phyloP scores from a whole-genome alignment of 768 basidiomycete species.

The Roridomyces roridus region DNA sequence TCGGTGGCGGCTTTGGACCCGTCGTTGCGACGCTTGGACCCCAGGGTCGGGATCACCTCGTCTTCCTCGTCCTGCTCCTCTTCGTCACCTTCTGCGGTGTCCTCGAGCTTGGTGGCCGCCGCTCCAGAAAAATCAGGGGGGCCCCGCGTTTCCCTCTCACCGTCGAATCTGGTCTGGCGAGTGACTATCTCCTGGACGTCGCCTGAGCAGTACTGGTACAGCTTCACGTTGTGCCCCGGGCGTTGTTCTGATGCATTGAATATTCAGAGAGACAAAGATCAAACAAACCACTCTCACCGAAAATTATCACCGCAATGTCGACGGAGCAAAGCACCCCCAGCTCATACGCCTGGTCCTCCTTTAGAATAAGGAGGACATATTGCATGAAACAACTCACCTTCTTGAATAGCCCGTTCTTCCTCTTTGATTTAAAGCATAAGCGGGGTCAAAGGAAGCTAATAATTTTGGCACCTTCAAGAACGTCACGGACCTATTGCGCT shows the following conservation, averaged over 20 bases:
- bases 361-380: too few species aligned
- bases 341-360: too few species aligned
- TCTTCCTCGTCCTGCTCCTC: slow-evolving; percentile 39
- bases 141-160: slow-evolving; percentile 42
- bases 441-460: slow-evolving; percentile 21
- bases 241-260: slow-evolving; percentile 55
- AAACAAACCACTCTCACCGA: slow-evolving; percentile 55
- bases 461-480: slow-evolving; percentile 67
- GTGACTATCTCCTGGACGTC: slow-evolving; percentile 66
- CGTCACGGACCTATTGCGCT: slow-evolving; percentile 76
- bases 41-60: slow-evolving; percentile 17
- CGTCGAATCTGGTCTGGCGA: slow-evolving; percentile 56
- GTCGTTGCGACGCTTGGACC: slow-evolving; percentile 19
- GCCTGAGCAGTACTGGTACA: slow-evolving; percentile 73
- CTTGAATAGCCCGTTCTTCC: slow-evolving; percentile 81
- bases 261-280: slow-evolving; percentile 2
- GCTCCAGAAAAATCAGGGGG: slow-evolving; percentile 42
- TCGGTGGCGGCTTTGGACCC: slow-evolving; percentile 5
- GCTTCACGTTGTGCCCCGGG: slow-evolving; percentile 69
- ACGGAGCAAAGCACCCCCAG: slow-evolving; percentile 75
- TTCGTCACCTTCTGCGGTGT: slow-evolving; percentile 32
- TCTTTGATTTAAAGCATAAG: slow-evolving; percentile 42
- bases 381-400: slow-evolving; percentile 49
- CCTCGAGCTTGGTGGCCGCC: slow-evolving; percentile 32
- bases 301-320: slow-evolving; percentile 77